Conservation (phyloP, 495 filamentous ascomycete genomes). For the Geoglossum glabrum region DNA sequence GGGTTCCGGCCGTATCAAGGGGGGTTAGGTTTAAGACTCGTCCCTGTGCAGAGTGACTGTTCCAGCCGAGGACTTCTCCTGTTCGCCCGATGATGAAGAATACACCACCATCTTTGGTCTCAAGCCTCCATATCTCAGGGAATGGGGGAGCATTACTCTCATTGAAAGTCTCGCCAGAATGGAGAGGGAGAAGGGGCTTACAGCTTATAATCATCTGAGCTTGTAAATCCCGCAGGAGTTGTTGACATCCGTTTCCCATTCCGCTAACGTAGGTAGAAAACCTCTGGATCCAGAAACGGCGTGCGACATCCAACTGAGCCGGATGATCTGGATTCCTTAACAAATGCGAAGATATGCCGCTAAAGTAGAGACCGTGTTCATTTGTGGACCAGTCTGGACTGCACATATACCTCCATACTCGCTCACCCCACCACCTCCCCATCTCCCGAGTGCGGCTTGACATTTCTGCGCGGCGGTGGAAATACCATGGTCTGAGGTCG, state of each 20-base stretch:
- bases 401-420: neutral
- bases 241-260: neutral
- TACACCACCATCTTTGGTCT: too few relatives aligned
- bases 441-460: neutral
- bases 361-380: neutral
- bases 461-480: neutral
- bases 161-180: too few relatives aligned
- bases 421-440: neutral
- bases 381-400: neutral
- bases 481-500: neutral
- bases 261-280: neutral
- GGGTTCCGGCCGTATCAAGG: too few relatives aligned
- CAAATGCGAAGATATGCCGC: neutral
- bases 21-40: too few relatives aligned
- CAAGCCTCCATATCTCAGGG: too few relatives aligned
- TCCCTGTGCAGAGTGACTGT: too few relatives aligned
- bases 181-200: neutral
- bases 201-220: neutral
- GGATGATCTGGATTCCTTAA: neutral
- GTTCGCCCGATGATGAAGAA: too few relatives aligned
- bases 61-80: too few relatives aligned
- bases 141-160: too few relatives aligned
- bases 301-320: neutral
- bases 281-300: neutral
- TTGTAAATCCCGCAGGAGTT: neutral